phyloP scores from a whole-genome alignment of 225 moss, liverwort and hornwort species.

The Physcomitrellopsis africana region DNA sequence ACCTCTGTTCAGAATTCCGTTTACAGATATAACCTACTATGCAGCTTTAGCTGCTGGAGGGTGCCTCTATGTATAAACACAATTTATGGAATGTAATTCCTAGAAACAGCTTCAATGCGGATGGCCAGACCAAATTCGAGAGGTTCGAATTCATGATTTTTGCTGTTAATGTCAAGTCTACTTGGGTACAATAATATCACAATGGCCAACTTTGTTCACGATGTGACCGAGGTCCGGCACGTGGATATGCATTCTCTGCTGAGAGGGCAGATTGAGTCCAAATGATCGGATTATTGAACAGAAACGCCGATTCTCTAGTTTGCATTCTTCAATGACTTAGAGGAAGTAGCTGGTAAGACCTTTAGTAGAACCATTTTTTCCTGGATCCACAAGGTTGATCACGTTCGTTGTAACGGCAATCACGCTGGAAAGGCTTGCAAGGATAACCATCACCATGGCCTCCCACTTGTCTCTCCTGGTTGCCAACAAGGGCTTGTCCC shows the following conservation, averaged over 20 bases:
- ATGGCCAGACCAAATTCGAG: too few species aligned
- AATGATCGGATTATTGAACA: neutral
- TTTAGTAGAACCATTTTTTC: slow-evolving; percentile 16
- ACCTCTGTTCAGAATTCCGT: too few species aligned
- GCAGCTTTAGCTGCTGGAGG: too few species aligned
- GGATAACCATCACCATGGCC: slow-evolving; percentile 74
- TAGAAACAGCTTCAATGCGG: too few species aligned
- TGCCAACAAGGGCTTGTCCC: slow-evolving; percentile 72
- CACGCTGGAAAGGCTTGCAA: slow-evolving; percentile 72
- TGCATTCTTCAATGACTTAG: slow-evolving; percentile 27
- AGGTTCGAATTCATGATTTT: too few species aligned
- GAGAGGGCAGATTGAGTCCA: slow-evolving; percentile 16
- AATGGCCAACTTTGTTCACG: too few species aligned
- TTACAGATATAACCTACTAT: too few species aligned
- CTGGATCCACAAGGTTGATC: slow-evolving; percentile 54
- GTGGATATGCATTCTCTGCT: slow-evolving; percentile 18
- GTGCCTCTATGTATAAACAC: too few species aligned
- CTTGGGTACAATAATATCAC: too few species aligned
- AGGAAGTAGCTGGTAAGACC: slow-evolving; percentile 50
- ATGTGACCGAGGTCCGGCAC: too few species aligned
- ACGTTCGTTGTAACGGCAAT: slow-evolving; percentile 71
- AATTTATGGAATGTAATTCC: too few species aligned
- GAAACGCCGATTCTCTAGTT: neutral
- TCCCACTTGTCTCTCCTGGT: slow-evolving; percentile 63
- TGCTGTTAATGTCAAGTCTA: too few species aligned